Conservation (phyloP, 371 early-diverging fungal species). For the Nematocida sp. region DNA sequence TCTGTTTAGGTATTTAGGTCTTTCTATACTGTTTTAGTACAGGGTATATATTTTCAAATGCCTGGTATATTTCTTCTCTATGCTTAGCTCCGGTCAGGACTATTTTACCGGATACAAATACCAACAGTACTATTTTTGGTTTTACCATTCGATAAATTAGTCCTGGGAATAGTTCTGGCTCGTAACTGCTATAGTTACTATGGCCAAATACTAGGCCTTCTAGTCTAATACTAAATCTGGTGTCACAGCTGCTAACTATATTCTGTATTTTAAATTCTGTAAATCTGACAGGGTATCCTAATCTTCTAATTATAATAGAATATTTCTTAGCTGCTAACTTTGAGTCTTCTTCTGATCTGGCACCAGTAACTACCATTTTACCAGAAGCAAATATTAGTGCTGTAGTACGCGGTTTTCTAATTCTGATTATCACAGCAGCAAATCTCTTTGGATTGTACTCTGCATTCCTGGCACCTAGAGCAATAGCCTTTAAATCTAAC, state of each 20-base stretch:
- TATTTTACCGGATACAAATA: slow-evolving; percentile 99
- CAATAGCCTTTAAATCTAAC: slow-evolving; percentile 96
- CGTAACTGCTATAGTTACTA: slow-evolving; percentile 92
- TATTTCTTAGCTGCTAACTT: slow-evolving; percentile 95
- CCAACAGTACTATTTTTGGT: slow-evolving; percentile 96
- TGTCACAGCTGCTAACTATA: slow-evolving; percentile 98
- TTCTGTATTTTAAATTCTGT: slow-evolving; percentile 99
- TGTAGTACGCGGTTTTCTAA: slow-evolving; percentile 94
- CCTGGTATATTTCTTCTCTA: slow-evolving; percentile 95
- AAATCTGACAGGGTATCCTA: slow-evolving; percentile 95
- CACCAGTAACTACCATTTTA: slow-evolving; percentile 80
- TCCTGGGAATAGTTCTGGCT: slow-evolving; percentile 99
- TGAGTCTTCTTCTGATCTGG: slow-evolving; percentile 72
- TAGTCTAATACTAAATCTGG: slow-evolving; percentile 95
- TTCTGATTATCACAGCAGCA: slow-evolving; percentile 99
- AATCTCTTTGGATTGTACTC: slow-evolving; percentile 99
- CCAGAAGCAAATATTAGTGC: slow-evolving; percentile 99
- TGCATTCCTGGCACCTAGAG: slow-evolving; percentile 97
- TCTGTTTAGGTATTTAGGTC: slow-evolving; percentile 36
- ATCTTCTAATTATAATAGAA: slow-evolving; percentile 95
- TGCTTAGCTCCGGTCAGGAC: slow-evolving; percentile 99
- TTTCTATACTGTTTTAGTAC: slow-evolving; percentile 69
- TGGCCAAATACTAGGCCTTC: slow-evolving; percentile 96
- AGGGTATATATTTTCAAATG: slow-evolving; percentile 98
- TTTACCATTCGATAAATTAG: slow-evolving; percentile 99